Evolutionary conservation across 176 grass and related monocot genomes (phyloP).

Genomic region (Metroxylon sagu): DNA sequence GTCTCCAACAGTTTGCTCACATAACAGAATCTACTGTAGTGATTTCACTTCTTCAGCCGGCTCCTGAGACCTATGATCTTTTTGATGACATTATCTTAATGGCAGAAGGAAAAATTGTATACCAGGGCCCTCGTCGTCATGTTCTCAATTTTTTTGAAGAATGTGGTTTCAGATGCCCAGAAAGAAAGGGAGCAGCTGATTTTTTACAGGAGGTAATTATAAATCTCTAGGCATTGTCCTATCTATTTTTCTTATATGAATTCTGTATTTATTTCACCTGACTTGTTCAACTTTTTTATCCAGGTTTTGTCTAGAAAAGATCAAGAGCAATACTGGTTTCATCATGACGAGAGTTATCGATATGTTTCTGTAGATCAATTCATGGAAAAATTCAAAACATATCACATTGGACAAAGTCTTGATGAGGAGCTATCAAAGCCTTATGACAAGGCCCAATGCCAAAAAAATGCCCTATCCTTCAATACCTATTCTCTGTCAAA

Average conservation of each 20-base stretch:
- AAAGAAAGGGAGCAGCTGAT: slow-evolving; percentile 82
- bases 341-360: slow-evolving; percentile 26
- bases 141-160: slow-evolving; percentile 87
- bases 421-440: slow-evolving; percentile 30
- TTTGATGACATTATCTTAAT: slow-evolving; percentile 89
- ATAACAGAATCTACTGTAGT: slow-evolving; percentile 67
- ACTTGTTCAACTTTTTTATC: not conserved
- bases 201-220: slow-evolving; percentile 80
- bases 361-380: slow-evolving; percentile 59
- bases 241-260: not conserved
- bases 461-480: slow-evolving; percentile 44
- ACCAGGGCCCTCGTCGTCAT: slow-evolving; percentile 65
- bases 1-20: slow-evolving; percentile 76
- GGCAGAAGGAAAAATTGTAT: slow-evolving; percentile 74
- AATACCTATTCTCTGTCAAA: slow-evolving; percentile 53
- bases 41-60: slow-evolving; percentile 80
- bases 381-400: slow-evolving; percentile 34
- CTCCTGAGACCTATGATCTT: slow-evolving; percentile 78
- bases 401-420: slow-evolving; percentile 38
- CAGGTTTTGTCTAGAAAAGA: slow-evolving; percentile 72
- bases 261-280: not conserved
- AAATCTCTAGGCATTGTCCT: not conserved
- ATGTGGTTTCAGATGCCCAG: slow-evolving; percentile 77
- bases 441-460: slow-evolving; percentile 33
- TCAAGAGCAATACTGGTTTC: slow-evolving; percentile 65